These are phyloP conservation scores for Aspergillus japonicus DNA, from an alignment of 2,329 filamentous ascomycete genomes.

Conservation along the genomic window DNA sequence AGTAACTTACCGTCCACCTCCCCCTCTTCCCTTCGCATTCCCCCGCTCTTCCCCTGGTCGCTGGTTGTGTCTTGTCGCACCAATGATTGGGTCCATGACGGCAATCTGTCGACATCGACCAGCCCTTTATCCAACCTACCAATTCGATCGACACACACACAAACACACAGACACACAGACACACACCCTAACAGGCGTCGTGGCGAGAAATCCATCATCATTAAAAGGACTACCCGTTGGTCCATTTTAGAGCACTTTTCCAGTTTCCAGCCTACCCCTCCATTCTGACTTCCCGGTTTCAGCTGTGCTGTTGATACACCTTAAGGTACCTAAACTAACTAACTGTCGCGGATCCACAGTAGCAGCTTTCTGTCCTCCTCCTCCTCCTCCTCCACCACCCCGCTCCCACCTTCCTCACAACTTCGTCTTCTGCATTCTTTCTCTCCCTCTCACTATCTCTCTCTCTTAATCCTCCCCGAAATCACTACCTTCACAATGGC, in stretches of 20 bases:
- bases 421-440: neutral
- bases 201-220: neutral
- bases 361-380: neutral
- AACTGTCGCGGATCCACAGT: neutral
- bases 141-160: too few relatives aligned
- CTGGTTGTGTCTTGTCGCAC: neutral
- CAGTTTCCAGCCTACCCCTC: neutral
- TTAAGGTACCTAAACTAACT: neutral
- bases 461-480: neutral
- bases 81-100: neutral
- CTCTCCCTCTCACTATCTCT: neutral
- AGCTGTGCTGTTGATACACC: neutral
- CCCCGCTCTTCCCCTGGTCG: neutral
- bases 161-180: too few relatives aligned
- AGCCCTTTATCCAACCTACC: neutral
- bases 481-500: slow-evolving; percentile 57
- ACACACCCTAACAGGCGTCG: too few relatives aligned
- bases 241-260: neutral
- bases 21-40: neutral
- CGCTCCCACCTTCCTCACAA: too few relatives aligned
- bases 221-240: neutral
- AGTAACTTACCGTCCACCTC: neutral
- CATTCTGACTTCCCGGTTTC: neutral
- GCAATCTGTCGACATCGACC: neutral
- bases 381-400: neutral